Percentiles rank a stretch among this genome's conserved stretches.
phyloP scores from a whole-genome alignment of 1,284 basidiomycete species.

The Fistulinella cinereoalba region DNA sequence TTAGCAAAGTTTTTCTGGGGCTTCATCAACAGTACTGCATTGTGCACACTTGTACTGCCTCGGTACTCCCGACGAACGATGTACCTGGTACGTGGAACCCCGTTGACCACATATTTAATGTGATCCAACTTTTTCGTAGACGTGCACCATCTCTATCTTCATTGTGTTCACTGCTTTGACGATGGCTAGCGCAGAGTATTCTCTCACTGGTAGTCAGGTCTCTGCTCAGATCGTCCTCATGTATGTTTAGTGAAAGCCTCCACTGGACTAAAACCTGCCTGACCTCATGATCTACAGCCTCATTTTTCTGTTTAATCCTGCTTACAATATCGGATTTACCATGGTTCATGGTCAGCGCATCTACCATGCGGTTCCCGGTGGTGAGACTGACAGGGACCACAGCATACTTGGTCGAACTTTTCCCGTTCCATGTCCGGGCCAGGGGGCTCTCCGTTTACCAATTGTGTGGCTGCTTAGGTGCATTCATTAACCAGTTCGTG shows the following conservation, averaged over 20 bases:
- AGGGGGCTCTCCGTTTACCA: too few species aligned
- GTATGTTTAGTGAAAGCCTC: slow-evolving; percentile 4
- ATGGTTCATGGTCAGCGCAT: neutral
- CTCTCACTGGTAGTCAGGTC: neutral
- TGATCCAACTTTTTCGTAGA: neutral
- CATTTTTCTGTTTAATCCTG: neutral
- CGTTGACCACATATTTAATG: too few species aligned
- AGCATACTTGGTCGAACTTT: slow-evolving; percentile 4
- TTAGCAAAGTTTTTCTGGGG: neutral
- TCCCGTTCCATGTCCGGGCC: too few species aligned
- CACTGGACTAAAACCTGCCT: neutral
- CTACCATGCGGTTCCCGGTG: too few species aligned
- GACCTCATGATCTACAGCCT: slow-evolving; percentile 5
- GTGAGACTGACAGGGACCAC: neutral
- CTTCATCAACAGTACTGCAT: neutral
- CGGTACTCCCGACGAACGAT: neutral
- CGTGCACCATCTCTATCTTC: slow-evolving; percentile 11
- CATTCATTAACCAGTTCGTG: too few species aligned
- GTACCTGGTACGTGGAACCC: neutral
- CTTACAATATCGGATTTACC: neutral
- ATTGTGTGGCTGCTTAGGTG: too few species aligned
- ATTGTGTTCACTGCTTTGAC: slow-evolving; percentile 14
- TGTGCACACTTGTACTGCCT: neutral
- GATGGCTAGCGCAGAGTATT: slow-evolving; percentile 12
- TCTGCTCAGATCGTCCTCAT: slow-evolving; percentile 5